These are phyloP conservation scores for Cutaneotrichosporon daszewskae DNA, from an alignment of 1,284 basidiomycete genomes.

Conservation along the genomic window DNA sequence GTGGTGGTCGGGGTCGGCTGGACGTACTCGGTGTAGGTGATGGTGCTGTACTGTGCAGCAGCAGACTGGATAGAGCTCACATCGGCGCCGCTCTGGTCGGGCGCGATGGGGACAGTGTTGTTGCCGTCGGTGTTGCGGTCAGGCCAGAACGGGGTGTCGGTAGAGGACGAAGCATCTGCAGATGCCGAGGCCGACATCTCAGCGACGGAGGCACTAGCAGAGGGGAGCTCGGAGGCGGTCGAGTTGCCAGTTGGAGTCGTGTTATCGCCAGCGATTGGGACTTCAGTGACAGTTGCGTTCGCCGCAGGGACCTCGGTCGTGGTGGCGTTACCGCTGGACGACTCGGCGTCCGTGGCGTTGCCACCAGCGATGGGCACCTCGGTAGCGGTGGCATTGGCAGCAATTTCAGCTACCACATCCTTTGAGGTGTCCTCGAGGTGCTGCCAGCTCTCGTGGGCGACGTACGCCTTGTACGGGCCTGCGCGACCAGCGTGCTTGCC, in stretches of 20 bases:
- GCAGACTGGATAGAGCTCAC: slow-evolving; percentile 27
- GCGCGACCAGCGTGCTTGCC: slow-evolving; percentile 2
- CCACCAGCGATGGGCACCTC: slow-evolving; percentile 1
- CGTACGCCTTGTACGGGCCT: slow-evolving; percentile 18
- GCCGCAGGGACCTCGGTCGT: not conserved
- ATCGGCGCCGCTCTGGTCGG: slow-evolving; percentile 22
- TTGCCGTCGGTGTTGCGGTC: slow-evolving; percentile 14
- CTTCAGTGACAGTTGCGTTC: too few species aligned
- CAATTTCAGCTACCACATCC: not conserved
- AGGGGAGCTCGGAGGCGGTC: not conserved
- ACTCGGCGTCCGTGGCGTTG: not conserved
- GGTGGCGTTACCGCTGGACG: not conserved
- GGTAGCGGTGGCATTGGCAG: slow-evolving; percentile 3
- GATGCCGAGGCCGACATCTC: not conserved
- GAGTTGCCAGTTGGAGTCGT: slow-evolving; percentile 3
- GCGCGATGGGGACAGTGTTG: slow-evolving; percentile 29
- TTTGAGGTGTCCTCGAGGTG: not conserved
- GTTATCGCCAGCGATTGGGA: too few species aligned
- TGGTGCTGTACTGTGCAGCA: slow-evolving; percentile 26
- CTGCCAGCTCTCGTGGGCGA: slow-evolving; percentile 2
- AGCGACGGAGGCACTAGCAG: not conserved
- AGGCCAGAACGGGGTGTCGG: slow-evolving; percentile 14
- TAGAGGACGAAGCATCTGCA: slow-evolving; percentile 2
- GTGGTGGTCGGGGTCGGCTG: slow-evolving; percentile 10
- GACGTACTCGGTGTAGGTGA: slow-evolving; percentile 38